Evolutionary conservation across 768 basidiomycete species (phyloP).

Genomic region (Infundibulicybe gibba): DNA sequence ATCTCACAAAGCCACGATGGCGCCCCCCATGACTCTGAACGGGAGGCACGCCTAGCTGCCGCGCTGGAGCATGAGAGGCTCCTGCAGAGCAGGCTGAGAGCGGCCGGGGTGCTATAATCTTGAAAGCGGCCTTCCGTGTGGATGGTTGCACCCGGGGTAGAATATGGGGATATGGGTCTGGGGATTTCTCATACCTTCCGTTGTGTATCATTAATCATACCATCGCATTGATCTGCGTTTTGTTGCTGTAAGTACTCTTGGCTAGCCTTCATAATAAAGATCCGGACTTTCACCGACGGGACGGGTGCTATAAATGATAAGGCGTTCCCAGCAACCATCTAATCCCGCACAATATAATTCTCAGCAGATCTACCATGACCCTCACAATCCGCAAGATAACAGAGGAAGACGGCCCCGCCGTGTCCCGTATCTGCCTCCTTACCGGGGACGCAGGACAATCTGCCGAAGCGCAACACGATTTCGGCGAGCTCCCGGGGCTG

Average conservation of each 20-base stretch:
- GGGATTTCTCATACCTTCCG: neutral
- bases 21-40: conserved; percentile 37
- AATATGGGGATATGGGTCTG: too few species aligned
- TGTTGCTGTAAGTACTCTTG: conserved; percentile 1
- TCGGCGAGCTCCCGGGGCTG: conserved; percentile 63
- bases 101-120: conserved; percentile 57
- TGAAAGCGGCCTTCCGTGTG: neutral
- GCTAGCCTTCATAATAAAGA: neutral
- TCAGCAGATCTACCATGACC: conserved; percentile 26
- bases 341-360: neutral
- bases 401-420: conserved; percentile 46
- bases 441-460: conserved; percentile 71
- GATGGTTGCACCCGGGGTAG: neutral
- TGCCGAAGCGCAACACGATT: conserved; percentile 58
- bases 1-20: conserved; percentile 37
- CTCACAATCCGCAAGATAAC: conserved; percentile 54
- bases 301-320: too few species aligned
- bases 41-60: conserved; percentile 36
- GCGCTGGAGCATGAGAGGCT: conserved; percentile 52
- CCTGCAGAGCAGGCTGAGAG: conserved; percentile 56
- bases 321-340: neutral
- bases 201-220: neutral
- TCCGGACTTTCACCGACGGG: conserved; percentile 1
- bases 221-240: neutral
- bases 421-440: conserved; percentile 72